Evolutionary conservation across 2,329 filamentous ascomycete species (phyloP).

Genomic region (Verticillium nubilum): DNA sequence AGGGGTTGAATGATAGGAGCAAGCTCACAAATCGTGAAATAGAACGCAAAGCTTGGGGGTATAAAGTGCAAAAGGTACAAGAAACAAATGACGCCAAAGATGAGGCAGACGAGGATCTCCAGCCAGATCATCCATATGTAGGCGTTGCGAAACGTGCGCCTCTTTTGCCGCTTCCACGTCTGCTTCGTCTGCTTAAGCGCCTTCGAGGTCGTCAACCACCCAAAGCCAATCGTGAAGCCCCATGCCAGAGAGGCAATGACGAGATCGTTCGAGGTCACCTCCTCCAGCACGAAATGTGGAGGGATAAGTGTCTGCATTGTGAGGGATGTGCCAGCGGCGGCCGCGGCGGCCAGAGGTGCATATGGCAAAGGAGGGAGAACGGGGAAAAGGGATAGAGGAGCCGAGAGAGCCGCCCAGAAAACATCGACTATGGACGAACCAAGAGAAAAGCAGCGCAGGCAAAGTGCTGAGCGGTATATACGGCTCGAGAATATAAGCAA

Average conservation of each 20-base stretch:
- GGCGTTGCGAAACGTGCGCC: slow-evolving; percentile 25
- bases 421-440: too few relatives aligned
- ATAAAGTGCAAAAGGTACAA: slow-evolving; percentile 13
- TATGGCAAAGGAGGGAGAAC: too few relatives aligned
- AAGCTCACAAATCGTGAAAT: slow-evolving; percentile 9
- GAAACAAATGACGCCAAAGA: slow-evolving; percentile 32
- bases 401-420: too few relatives aligned
- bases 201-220: slow-evolving; percentile 31
- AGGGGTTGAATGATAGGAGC: background rate
- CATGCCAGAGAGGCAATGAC: slow-evolving; percentile 25
- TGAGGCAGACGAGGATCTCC: slow-evolving; percentile 34
- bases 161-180: slow-evolving; percentile 24
- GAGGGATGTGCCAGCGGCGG: too few relatives aligned
- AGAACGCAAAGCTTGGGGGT: slow-evolving; percentile 10
- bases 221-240: slow-evolving; percentile 34
- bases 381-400: too few relatives aligned
- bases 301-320: slow-evolving; percentile 7
- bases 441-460: too few relatives aligned
- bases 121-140: slow-evolving; percentile 44
- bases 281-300: slow-evolving; percentile 12
- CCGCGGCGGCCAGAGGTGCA: too few relatives aligned
- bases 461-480: too few relatives aligned
- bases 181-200: slow-evolving; percentile 27
- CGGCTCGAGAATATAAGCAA: too few relatives aligned
- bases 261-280: slow-evolving; percentile 15